phyloP scores from a whole-genome alignment of 495 filamentous ascomycete species.

The Parachaetomium inaequale region DNA sequence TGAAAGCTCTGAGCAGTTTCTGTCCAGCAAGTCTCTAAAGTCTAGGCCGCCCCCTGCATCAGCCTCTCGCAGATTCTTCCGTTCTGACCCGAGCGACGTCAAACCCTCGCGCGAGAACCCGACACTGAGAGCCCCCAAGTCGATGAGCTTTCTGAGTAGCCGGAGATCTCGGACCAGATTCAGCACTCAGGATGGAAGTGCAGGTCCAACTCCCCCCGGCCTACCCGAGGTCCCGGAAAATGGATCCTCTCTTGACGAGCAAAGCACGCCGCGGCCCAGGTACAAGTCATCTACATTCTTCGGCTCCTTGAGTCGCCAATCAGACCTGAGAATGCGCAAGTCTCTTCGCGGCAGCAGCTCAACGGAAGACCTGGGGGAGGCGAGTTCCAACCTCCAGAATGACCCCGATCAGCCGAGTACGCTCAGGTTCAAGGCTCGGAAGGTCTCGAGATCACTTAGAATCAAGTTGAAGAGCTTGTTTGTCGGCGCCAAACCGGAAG shows the following conservation, averaged over 20 bases:
- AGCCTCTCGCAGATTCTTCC: constrained; percentile 15
- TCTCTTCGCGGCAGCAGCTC: constrained; percentile 52
- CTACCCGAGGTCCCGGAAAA: constrained; percentile 9
- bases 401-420: constrained; percentile 30
- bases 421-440: constrained; percentile 53
- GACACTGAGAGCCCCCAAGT: constrained; percentile 46
- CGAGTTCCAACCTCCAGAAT: constrained; percentile 22
- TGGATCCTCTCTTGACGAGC: neutral
- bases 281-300: constrained; percentile 50
- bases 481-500: constrained; percentile 42
- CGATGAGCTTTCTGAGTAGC: constrained; percentile 60
- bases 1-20: constrained; percentile 6
- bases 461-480: constrained; percentile 60
- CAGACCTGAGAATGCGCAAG: constrained; percentile 53
- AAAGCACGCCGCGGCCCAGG: constrained; percentile 25
- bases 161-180: constrained; percentile 28
- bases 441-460: constrained; percentile 59
- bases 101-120: neutral
- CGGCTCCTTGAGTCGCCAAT: constrained; percentile 38
- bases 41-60: constrained; percentile 16
- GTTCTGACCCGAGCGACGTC: constrained; percentile 23
- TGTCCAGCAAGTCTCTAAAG: constrained; percentile 10
- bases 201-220: neutral
- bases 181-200: constrained; percentile 43
- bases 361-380: constrained; percentile 31